Percentiles rank a stretch among this genome's conserved stretches.
phyloP scores from a whole-genome alignment of 140 eudicot species.

The Oenanthe javanica region DNA sequence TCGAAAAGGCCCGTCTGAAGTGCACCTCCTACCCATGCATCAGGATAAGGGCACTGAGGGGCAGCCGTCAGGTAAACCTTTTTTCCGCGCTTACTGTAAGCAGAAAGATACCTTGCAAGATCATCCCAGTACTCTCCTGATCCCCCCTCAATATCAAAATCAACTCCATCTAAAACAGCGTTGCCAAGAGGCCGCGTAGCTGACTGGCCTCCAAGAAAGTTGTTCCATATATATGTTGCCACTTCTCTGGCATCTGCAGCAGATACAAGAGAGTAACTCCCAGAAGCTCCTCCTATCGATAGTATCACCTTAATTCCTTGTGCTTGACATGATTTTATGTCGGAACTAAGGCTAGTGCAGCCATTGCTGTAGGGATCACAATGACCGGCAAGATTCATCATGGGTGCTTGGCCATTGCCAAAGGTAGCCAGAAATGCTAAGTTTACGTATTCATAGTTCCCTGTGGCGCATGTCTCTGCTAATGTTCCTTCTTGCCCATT shows the following conservation, averaged over 20 bases:
- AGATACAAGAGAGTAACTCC: constrained; percentile 1
- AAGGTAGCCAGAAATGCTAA: neutral
- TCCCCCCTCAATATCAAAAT: constrained; percentile 4
- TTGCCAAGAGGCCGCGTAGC: neutral
- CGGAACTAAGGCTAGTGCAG: constrained; percentile 1
- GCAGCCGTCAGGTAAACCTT: neutral
- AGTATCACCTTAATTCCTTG: constrained; percentile 4
- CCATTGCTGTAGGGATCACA: neutral
- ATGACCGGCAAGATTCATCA: neutral
- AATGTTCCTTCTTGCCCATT: constrained; percentile 3
- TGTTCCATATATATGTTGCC: neutral
- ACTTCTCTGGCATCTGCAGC: constrained; percentile 9
- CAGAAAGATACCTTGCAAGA: constrained; percentile 4
- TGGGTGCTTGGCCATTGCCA: constrained; percentile 1
- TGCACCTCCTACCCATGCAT: too few species aligned
- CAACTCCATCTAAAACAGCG: neutral
- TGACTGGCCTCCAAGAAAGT: constrained; percentile 5
- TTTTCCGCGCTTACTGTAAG: neutral
- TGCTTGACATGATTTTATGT: neutral
- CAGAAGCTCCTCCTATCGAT: neutral
- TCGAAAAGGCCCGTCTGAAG: too few species aligned
- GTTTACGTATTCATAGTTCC: neutral
- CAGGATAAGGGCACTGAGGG: neutral
- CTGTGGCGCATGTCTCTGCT: neutral
- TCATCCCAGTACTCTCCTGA: constrained; percentile 1